Evolutionary conservation across 2,329 filamentous ascomycete species (phyloP).

Genomic region (Aphanocladium album): DNA sequence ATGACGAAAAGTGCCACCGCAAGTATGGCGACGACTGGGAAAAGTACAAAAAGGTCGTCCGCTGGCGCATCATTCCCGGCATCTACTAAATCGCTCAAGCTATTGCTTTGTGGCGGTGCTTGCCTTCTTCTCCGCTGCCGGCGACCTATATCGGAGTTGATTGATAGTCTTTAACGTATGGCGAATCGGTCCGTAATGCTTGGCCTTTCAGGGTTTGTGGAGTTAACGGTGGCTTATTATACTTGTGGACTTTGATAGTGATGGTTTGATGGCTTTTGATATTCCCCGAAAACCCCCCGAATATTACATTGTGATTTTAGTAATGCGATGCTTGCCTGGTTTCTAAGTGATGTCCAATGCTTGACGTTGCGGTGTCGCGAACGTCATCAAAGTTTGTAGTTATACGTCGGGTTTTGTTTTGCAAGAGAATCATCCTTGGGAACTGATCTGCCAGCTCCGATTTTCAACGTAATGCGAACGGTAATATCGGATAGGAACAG

Average conservation of each 20-base stretch:
- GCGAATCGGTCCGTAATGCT: neutral
- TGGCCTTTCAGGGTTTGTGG: conserved; percentile 2
- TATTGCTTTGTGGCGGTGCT: neutral
- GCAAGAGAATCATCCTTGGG: neutral
- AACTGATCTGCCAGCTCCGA: too few relatives aligned
- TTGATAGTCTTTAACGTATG: neutral
- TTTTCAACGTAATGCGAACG: too few relatives aligned
- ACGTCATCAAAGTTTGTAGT: neutral
- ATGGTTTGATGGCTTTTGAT: neutral
- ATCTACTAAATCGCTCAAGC: conserved; percentile 56
- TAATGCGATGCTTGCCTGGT: neutral
- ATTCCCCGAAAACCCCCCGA: too few relatives aligned
- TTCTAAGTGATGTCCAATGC: too few relatives aligned
- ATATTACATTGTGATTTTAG: neutral
- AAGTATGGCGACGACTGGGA: conserved; percentile 96
- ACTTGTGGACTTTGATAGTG: neutral
- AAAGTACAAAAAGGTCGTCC: conserved; percentile 77
- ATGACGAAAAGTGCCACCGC: conserved; percentile 82
- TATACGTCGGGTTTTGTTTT: neutral
- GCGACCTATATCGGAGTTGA: neutral
- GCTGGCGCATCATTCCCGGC: conserved; percentile 76
- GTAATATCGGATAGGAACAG: too few relatives aligned
- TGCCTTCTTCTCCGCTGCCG: neutral
- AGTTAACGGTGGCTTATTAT: neutral
- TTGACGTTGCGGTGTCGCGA: neutral